Base-by-base conservation (phyloP, 257 asterid species). In the Verbascum thapsus region DNA sequence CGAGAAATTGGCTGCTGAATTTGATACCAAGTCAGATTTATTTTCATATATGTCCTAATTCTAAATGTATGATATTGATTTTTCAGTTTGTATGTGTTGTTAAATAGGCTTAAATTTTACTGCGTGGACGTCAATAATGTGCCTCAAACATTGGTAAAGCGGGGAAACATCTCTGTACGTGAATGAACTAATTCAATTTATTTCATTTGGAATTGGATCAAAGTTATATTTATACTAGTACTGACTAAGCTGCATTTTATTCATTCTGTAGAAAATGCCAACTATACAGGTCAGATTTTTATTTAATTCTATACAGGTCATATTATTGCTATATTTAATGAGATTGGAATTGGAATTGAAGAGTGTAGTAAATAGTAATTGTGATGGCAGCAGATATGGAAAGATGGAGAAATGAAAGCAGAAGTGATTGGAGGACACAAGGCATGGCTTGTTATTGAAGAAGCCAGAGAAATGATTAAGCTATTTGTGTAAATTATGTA, bases 361-460 rank as follows among this genome's bases (percentile, higher is more conserved):
- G 10, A 8, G 8, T n/a, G n/a, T n/a, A n/a, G n/a, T n/a, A n/a
- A n/a, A n/a, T n/a, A n/a, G n/a, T 9, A 3, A 8, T 1, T 1
- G n/a, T n/a, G 44, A 39, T 39, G n/a, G n/a, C n/a, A n/a, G 74
- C 84, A 89, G 97, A 55, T 94, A 26, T 87, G 99, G 97, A 82
- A 82, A 71, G 97, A 87, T 67, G 99, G 97, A 51, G 99, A 94
- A 63, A 87, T 89, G 95, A 85, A 84, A 71, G 97, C 80, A 60
- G 95, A 94, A 66, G 96, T 87, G 68, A 85, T 90, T 19, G 97
- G 99, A 75, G 97, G 99, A 43, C 94, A 92, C 75, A 84, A 85
- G 72, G 97, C 90, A 12, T 87, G 99, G 99, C 96, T 94, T 68
- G 99, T 92, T 19, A 78, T 92, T 17, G 97, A 92, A 79, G 91